Evolutionary conservation across 1,284 basidiomycete species (phyloP), one percentile per base, ranked within the genome.

Genomic region (Rhodotorula glutinis): DNA sequence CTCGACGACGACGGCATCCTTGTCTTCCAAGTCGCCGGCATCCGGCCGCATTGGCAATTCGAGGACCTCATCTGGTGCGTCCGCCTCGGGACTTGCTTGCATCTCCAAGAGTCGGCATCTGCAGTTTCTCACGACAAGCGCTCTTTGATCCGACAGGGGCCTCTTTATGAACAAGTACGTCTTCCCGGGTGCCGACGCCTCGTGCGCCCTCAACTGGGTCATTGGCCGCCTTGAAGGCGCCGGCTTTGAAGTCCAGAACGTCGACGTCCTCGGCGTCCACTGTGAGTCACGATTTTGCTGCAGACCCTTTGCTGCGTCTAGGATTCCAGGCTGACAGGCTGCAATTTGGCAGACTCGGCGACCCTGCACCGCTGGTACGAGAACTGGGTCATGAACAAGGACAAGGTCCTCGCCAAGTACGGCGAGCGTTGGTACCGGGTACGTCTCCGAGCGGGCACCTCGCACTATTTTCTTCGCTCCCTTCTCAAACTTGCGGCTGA

Each of bases 181-280:
- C 78, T 98, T 98, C 88, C 94, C 96, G 60, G 95, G 96, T 77
- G 96, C 96, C 13, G 95, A 99, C 76, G 94, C 94, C 1, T 91
- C 88, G 11, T 92, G 91, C 79, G 90, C 93, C 52, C 87, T 98
- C 62, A 92, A 91, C 66, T 98, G 95, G 95, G 93, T 97, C 67
- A 86, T 98, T 70, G 85, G 82, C 58, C 83, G 90, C 80, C 81
- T 86, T 65, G 94, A 98, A 81, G 82, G 83, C 58, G 92, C 91
- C 71, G 94, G 95, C 66, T 98, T 98, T 76, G 96, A 99, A 80
- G 87, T 98, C 73, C 97, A 96, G 83, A 90, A 89, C 74, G 83
- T 94, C 74, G 96, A 99, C 75, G 95, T 98, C 55, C 87, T 98
- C 49, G 80, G 80, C 56, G 78, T 80, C 10, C 80, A 81, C 75